These are phyloP conservation scores for Mangifera indica DNA, from an alignment of 345 rosid species.

Conservation along the genomic window DNA sequence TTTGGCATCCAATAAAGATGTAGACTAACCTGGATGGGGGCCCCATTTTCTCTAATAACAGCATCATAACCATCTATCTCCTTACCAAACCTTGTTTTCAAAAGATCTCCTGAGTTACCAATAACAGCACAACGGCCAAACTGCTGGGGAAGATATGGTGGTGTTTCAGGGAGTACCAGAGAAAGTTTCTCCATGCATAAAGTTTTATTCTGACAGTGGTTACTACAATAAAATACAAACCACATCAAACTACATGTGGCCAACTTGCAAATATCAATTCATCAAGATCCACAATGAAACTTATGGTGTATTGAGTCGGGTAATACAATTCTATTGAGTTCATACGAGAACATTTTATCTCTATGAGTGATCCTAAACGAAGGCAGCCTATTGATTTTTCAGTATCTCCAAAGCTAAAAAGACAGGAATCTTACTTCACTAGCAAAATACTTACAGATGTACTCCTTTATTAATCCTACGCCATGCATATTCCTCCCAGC, in stretches of 20 bases:
- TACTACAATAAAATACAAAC: slow-evolving; percentile 45
- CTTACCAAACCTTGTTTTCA: slow-evolving; percentile 80
- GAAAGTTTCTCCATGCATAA: slow-evolving; percentile 87
- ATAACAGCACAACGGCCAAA: slow-evolving; percentile 89
- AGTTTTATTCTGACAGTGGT: slow-evolving; percentile 69
- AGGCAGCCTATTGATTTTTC: neutral
- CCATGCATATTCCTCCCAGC: slow-evolving; percentile 99
- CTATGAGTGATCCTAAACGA: neutral
- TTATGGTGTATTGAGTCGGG: too few relatives aligned
- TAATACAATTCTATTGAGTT: neutral
- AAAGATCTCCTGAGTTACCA: slow-evolving; percentile 95
- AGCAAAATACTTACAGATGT: slow-evolving; percentile 58
- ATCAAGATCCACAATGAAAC: neutral
- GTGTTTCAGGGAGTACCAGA: slow-evolving; percentile 75
- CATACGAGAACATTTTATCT: neutral
- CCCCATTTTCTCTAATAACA: slow-evolving; percentile 91
- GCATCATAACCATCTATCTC: slow-evolving; percentile 89
- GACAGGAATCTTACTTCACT: neutral
- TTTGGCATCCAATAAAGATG: too few relatives aligned
- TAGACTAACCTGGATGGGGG: slow-evolving; percentile 68
- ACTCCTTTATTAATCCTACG: slow-evolving; percentile 90
- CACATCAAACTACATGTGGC: slow-evolving; percentile 6
- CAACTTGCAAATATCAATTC: neutral
- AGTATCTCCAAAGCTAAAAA: neutral
- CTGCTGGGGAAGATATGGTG: slow-evolving; percentile 80